phyloP scores from a whole-genome alignment of 2,329 filamentous ascomycete genomes.

The Lomentospora prolificans region DNA sequence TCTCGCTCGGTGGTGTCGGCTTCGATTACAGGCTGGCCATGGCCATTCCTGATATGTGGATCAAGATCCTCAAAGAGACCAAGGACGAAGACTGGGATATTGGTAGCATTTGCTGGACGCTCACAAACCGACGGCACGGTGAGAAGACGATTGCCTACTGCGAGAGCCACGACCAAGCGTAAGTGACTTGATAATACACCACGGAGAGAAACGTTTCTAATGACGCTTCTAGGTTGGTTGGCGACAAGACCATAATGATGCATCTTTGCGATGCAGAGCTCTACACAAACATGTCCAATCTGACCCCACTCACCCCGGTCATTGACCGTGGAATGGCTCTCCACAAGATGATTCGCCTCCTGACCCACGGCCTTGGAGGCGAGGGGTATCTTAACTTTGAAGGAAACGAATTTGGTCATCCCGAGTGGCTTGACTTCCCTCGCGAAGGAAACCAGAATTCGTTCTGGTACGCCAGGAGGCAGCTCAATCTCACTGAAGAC shows the following conservation, averaged over 20 bases:
- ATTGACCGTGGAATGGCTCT: slow-evolving; percentile 87
- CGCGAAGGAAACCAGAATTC: slow-evolving; percentile 87
- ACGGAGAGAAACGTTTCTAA: slow-evolving; percentile 3
- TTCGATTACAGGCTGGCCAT: slow-evolving; percentile 97
- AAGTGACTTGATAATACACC: slow-evolving; percentile 29
- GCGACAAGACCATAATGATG: slow-evolving; percentile 95
- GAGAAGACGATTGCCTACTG: slow-evolving; percentile 98
- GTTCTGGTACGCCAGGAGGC: slow-evolving; percentile 88
- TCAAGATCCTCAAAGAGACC: slow-evolving; percentile 94
- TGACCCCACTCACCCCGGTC: slow-evolving; percentile 74
- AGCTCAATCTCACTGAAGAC: slow-evolving; percentile 89
- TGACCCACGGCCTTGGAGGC: slow-evolving; percentile 85
- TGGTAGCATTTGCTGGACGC: slow-evolving; percentile 69
- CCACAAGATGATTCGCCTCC: slow-evolving; percentile 94
- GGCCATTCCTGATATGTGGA: slow-evolving; percentile 98
- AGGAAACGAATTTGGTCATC: slow-evolving; percentile 97
- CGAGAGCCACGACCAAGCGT: slow-evolving; percentile 97
- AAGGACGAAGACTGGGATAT: slow-evolving; percentile 90
- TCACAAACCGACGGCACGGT: slow-evolving; percentile 87
- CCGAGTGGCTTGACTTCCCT: slow-evolving; percentile 98
- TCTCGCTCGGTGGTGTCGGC: slow-evolving; percentile 81
- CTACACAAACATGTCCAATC: slow-evolving; percentile 92
- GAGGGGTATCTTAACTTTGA: slow-evolving; percentile 98
- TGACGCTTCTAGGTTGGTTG: slow-evolving; percentile 59
- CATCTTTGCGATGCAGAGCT: slow-evolving; percentile 95